Base-by-base conservation (phyloP, 2,329 filamentous ascomycete genomes). In the Cryphonectria nitschkei region DNA sequence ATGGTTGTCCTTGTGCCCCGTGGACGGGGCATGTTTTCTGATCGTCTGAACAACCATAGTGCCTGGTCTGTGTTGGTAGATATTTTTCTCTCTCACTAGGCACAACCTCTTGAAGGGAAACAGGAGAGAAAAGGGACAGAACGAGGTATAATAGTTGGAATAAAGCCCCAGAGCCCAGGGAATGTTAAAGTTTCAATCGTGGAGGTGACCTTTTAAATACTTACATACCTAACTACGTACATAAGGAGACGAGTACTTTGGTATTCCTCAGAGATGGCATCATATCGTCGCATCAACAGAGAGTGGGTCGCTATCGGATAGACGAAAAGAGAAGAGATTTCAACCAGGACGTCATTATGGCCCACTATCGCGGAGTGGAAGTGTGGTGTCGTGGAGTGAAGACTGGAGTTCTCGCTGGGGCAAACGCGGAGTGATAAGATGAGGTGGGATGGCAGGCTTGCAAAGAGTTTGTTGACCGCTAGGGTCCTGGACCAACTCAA, bases 341-440 rank as follows among this genome's bases (percentile, higher is more conserved):
- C 68, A 70, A 56, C 68, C 63, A n/a, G 65, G 64, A 72, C 71
- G 71, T 72, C 71, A 72, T 70, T 37, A 39, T 46, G 66, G 62
- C 61, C 71, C 71, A 68, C 71, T 56, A 61, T 68, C 71, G 71
- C 71, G 71, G 71, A 70, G 68, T 65, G 60, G 54, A 39, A 65
- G 70, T 67, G 60, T 60, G 63, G 63, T 63, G 68, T 70, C 71
- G 71, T 72, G 71, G 71, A 70, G 71, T 58, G 32, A 60, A 65
- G 60, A 54, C 71, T 72, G 71, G 71, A 68, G 65, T 50, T 68
- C 32, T n/a, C n/a, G 39, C 68, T 63, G 68, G 58, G 67, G 68
- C 41, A 70, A 67, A 70, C 62, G 71, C 71, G 71, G 71, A 72
- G 71, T 70, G 70, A 72, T 70, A 70, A 68, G 65, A 68, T 58